Evolutionary conservation across 176 grass and related monocot genomes (phyloP).

Genomic region (Oryza australiensis): DNA sequence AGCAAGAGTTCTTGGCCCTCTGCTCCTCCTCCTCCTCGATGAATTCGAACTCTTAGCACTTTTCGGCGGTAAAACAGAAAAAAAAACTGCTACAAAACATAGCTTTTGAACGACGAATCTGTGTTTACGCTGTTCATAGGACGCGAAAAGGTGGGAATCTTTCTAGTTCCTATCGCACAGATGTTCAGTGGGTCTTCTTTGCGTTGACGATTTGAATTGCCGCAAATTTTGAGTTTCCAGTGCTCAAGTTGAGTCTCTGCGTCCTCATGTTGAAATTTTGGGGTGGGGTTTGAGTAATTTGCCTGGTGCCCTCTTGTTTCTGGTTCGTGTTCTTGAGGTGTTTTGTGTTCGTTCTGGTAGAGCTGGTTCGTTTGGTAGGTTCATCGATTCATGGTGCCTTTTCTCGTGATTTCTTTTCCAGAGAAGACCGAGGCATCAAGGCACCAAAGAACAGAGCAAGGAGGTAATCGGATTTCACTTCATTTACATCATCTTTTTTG

Average conservation of each 20-base stretch:
- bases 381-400: conserved; percentile 18
- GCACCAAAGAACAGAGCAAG: conserved; percentile 52
- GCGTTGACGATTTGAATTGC: no score
- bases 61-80: background rate
- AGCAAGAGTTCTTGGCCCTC: background rate
- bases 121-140: conserved; percentile 17
- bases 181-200: background rate
- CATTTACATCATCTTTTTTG: background rate
- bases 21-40: background rate
- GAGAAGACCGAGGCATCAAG: conserved; percentile 64
- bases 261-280: background rate
- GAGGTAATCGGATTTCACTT: conserved; percentile 50
- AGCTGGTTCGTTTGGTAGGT: background rate
- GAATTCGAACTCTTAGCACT: conserved; percentile 6
- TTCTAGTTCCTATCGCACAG: conserved; percentile 7
- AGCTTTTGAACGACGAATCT: conserved; percentile 1
- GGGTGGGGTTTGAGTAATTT: background rate
- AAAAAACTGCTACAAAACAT: background rate
- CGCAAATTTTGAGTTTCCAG: background rate
- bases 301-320: conserved; percentile 12
- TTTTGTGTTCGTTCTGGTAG: background rate
- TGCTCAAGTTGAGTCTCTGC: background rate
- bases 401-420: conserved; percentile 42
- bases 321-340: background rate
- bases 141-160: conserved; percentile 32